These are phyloP conservation scores for Lablab purpureus DNA, from an alignment of 306 rosid species.

Conservation along the genomic window DNA sequence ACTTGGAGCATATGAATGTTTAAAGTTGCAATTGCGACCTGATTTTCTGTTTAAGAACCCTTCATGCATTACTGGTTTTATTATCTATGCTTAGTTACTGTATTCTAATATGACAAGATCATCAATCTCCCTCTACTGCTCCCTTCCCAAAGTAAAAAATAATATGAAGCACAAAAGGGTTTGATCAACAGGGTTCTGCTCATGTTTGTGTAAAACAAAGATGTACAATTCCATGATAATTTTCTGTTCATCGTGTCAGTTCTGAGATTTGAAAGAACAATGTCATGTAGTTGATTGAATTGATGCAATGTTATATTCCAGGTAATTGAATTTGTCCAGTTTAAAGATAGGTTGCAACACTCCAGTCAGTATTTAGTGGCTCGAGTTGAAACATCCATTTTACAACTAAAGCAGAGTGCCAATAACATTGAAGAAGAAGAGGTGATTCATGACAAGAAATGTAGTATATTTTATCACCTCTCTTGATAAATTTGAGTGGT, in stretches of 20 bases:
- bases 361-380: conserved; percentile 86
- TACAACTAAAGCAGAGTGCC: conserved; percentile 84
- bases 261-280: conserved; percentile 6
- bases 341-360: conserved; percentile 82
- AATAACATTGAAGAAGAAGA: conserved; percentile 85
- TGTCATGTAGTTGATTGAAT: conserved; percentile 31
- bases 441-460: conserved; percentile 57
- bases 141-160: neutral
- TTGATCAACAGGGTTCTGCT: conserved; percentile 16
- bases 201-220: neutral
- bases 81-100: conserved; percentile 27
- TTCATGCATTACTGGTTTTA: conserved; percentile 17
- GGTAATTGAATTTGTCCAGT: conserved; percentile 98
- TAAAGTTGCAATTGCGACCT: conserved; percentile 24
- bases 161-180: neutral
- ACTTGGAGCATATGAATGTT: conserved; percentile 31
- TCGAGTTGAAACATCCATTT: conserved; percentile 79
- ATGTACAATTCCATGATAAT: neutral
- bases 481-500: conserved; percentile 37
- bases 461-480: conserved; percentile 30
- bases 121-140: neutral
- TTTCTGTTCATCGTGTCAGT: conserved; percentile 33
- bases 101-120: conserved; percentile 23
- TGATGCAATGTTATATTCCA: conserved; percentile 49
- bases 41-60: conserved; percentile 9